Evolutionary conservation across 2,329 filamentous ascomycete species (phyloP).

Genomic region (Colletotrichum paranaense): DNA sequence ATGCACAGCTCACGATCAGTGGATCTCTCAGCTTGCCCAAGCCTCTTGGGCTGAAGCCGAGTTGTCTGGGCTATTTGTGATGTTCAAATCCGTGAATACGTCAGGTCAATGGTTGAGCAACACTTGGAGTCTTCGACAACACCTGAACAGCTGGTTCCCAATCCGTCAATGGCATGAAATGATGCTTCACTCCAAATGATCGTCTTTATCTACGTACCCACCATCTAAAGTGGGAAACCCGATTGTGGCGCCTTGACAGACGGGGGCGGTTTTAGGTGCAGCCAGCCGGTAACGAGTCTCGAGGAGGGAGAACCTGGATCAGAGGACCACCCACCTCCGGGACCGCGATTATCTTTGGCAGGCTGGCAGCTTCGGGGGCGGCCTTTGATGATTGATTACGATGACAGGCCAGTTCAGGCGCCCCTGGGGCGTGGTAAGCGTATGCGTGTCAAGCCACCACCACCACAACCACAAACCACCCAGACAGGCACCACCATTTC

Average conservation of each 20-base stretch:
- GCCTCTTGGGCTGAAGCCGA: not conserved
- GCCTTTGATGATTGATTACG: not conserved
- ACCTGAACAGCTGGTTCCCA: not conserved
- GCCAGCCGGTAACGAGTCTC: not conserved
- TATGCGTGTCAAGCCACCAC: not conserved
- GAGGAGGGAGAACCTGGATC: not conserved
- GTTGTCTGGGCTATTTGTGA: not conserved
- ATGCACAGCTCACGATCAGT: not conserved
- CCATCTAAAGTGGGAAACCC: not conserved
- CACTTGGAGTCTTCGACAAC: not conserved
- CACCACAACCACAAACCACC: not conserved
- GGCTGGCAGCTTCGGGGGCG: not conserved
- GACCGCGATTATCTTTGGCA: constrained; percentile 9
- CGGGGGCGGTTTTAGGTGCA: not conserved
- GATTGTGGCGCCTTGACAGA: not conserved
- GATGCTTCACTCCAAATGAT: not conserved
- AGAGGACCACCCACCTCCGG: not conserved
- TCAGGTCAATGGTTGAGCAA: not conserved
- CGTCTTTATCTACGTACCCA: not conserved
- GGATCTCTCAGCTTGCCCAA: not conserved
- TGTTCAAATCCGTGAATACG: not conserved
- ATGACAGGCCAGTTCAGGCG: not conserved
- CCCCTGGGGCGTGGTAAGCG: not conserved
- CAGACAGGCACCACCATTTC: not conserved
- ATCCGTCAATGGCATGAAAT: not conserved